phyloP scores from a whole-genome alignment of 108 stramenopile genomes.

The Cyclostephanos invisitatus region DNA sequence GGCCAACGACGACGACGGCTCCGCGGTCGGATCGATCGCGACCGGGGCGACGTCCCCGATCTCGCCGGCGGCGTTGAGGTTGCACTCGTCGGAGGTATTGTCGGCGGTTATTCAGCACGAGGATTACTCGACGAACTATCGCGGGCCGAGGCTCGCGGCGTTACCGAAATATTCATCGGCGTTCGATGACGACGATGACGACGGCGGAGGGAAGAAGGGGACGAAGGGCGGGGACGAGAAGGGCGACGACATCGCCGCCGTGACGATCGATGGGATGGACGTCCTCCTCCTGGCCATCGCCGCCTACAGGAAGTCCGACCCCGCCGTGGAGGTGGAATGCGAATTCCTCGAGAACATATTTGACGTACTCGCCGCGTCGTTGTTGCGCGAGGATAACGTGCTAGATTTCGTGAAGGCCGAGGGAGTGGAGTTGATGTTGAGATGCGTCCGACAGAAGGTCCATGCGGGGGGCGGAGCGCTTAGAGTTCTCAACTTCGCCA shows the following conservation, averaged over 20 bases:
- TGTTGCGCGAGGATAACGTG: conserved; percentile 61
- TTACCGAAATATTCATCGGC: conserved; percentile 22
- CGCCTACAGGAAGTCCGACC: conserved; percentile 64
- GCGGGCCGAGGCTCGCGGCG: conserved; percentile 26
- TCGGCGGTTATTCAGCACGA: conserved; percentile 66
- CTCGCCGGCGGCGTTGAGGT: conserved; percentile 30
- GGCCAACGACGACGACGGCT: not conserved
- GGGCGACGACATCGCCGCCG: not conserved
- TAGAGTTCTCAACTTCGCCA: conserved; percentile 66
- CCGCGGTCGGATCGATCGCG: not conserved
- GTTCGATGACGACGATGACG: conserved; percentile 34
- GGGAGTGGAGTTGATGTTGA: conserved; percentile 72
- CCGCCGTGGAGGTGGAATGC: conserved; percentile 61
- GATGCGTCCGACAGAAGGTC: conserved; percentile 74
- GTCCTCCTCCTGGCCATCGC: conserved; percentile 61
- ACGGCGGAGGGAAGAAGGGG: conserved; percentile 10
- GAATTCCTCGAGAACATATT: conserved; percentile 76
- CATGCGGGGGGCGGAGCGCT: conserved; percentile 69
- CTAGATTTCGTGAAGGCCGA: conserved; percentile 65
- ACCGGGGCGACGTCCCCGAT: conserved; percentile 6
- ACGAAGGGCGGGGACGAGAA: not conserved
- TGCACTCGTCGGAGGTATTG: conserved; percentile 58
- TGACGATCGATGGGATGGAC: conserved; percentile 68
- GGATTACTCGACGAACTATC: conserved; percentile 44
- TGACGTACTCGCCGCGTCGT: conserved; percentile 52